Evolutionary conservation across 768 basidiomycete species (phyloP), one percentile per base, ranked within the genome.

Genomic region (Naganishia vishniacii): DNA sequence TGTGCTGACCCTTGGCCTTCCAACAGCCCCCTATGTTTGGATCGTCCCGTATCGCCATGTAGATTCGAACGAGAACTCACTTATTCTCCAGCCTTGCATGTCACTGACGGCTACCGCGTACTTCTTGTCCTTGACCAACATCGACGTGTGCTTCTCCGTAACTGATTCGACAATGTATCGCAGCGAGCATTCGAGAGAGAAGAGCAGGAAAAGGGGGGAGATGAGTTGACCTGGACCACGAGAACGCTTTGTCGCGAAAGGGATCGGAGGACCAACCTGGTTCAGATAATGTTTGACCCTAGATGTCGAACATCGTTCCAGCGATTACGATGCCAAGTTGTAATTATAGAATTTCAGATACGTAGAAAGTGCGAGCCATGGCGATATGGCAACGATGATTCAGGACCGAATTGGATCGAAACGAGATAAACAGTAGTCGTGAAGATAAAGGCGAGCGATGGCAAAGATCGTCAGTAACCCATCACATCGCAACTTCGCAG

Each of bases 61-160:
- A 49, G 29, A 37, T 45, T 23, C 45, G 42, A n/a, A 65, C 8
- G n/a, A n/a, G n/a, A n/a, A 87, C 94, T 80, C 73, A 99, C 94
- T 85, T 79, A 98, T 87, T 78, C 95, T 83, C 95, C 95, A 99
- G 72, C 95, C 95, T 78, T 99, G 95, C 94, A 98, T 98, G 79
- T 97, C 93, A 48, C 88, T 86, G 45, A 95, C 83, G 7, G 84
- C 87, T 78, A 86, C 97, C 64, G 77, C 79, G 62, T 75, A 78
- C 68, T 74, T 70, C 64, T 72, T 73, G n/a, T 65, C 72, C 46
- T 72, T 48, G 13, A 69, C 61, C 41, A 76, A 71, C 41, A 65
- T 62, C 20, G 75, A 73, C 45, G 89, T 86, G 74, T 82, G 83
- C 82, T 97, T 99, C 68, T 84, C 83, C 59, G 88, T 91, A 23